Evolutionary conservation across 192 early-diverging fungal species (phyloP), one percentile per base, ranked within the genome.

Genomic region (Mortierella antarctica): DNA sequence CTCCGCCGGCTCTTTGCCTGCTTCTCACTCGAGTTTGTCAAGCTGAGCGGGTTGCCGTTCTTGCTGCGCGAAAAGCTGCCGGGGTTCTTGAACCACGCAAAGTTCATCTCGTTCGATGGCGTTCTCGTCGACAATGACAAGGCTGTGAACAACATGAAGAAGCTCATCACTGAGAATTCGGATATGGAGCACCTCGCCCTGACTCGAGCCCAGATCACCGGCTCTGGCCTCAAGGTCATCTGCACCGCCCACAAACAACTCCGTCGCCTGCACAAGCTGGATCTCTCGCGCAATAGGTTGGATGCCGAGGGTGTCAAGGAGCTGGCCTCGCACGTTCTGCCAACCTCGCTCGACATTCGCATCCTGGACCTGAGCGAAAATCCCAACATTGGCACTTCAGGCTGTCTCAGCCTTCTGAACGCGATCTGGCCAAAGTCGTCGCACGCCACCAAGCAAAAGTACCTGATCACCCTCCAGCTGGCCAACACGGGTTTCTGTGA

Each of bases 61-160:
- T 45, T 80, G 40, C 58, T 80, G 10, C 64, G 77, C 13, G 70
- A 72, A 53, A 80, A 80, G 44, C 45, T 80, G 9, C 65, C 69
- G 0, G 69, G 69, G 0, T 80, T 57, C 42, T 54, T 80, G 12
- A 44, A 66, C 48, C 57, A 67, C 3, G 70, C 70, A 46, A 71
- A 71, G 44, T 66, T 39, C 13, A 2, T 80, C 23, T 53, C 49
- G 17, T 71, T 80, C 45, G 77, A 80, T 41, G 77, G 77, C 17
- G 77, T 80, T 6, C 54, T 80, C 13, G 14, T 80, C 21, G 77
- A 80, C 45, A 80, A 71, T n/a, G 77, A 80, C 70, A 72, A 71
- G 60, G 70, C 77, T 17, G 57, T 80, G 12, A 56, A 59, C 18
- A 80, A 80, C 49, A 80, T 80, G 77, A 80, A 80, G 60, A 80